Evolutionary conservation across 2,329 filamentous ascomycete species (phyloP), one percentile per base, ranked within the genome.

Genomic region (Xylariaceae sp.): DNA sequence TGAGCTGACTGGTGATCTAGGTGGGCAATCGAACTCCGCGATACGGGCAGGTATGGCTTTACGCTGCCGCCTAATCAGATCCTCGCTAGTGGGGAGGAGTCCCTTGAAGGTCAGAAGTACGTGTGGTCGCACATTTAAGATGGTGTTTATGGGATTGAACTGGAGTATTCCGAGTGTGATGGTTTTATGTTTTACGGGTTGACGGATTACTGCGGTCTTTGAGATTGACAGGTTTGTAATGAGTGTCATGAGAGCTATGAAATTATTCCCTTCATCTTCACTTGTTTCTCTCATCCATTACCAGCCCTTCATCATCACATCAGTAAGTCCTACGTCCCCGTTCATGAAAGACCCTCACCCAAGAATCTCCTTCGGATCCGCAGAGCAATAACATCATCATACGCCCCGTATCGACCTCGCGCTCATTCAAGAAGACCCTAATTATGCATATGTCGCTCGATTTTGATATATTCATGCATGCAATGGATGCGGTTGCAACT

Each of bases 11-110:
- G 37, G 6, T 9, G 8, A 9, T 57, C 2, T 1, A 70, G 68
- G 37, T 70, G 68, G 68, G 69, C 69, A 1, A 70, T 72, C 18
- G 71, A 72, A 55, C 64, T 72, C n/a, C 65, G 71, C 53, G 71
- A 71, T 30, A 70, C 66, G 5, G 69, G 69, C 7, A 61, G 59
- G 1, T 67, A 67, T 45, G 70, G 70, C 39, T 72, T 72, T 50
- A 57, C 61, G 4, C 64, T 72, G 35, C 71, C 71, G 4, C 64
- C 69, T 1, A 56, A 63, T 57, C 69, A 72, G 61, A 72, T 72
- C 34, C 57, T 70, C 6, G 61, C 67, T 4, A 67, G 63, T 17
- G 65, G 69, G n/a, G 65, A 67, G 15, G 71, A 72, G 63, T 65
- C 67, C 7, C 71, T 66, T 66, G 64, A 66, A 9, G 71, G 71